Base-by-base conservation (phyloP, 495 filamentous ascomycete genomes). In the Glarea lozoyensis region DNA sequence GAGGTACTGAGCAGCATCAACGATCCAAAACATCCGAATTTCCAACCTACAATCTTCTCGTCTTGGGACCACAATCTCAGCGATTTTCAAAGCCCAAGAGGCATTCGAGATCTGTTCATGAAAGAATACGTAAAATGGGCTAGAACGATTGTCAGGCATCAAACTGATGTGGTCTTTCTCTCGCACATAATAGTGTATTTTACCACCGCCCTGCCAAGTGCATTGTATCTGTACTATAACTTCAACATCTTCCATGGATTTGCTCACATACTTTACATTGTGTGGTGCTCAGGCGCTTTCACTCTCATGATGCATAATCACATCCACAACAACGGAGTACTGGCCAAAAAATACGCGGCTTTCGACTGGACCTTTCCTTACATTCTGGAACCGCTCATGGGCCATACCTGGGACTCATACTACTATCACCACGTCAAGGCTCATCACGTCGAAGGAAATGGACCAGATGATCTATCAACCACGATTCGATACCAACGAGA, bases 381-480 rank as follows among this genome's bases (percentile, higher is more conserved):
- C 50, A 53, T 88, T 13, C 61, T 75, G 20, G 81, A 86, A 48
- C 84, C 84, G 2, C 57, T 90, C 45, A 81, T 84, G 68, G 85
- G 85, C 1, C 84, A 88, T 50, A 87, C 85, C 0, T 88, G 82
- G 82, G 82, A 88, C 58, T 79, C 75, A 9, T 90, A 88, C 59
- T 90, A 70, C 56, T 87, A 86, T 52, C 85, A 90, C 57, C 85
- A 88, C 49, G 81, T 88, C 47, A 88, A 90, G 62, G 81, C 85
- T 56, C 85, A 88, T 54, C 85, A 88, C 50, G 79, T 88, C 37
- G 85, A 90, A 56, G 79, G 74, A 41, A 90, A 90, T 56, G 85
- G 84, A 0, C 82, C 82, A 0, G 66, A 77, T 27, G 85, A 90
- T 52, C 68, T 90, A 4, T 82, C 76, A 9, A 81, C 81, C 0